Base-by-base conservation (phyloP, 768 basidiomycete genomes). In the Lepiota brunneoincarnata region DNA sequence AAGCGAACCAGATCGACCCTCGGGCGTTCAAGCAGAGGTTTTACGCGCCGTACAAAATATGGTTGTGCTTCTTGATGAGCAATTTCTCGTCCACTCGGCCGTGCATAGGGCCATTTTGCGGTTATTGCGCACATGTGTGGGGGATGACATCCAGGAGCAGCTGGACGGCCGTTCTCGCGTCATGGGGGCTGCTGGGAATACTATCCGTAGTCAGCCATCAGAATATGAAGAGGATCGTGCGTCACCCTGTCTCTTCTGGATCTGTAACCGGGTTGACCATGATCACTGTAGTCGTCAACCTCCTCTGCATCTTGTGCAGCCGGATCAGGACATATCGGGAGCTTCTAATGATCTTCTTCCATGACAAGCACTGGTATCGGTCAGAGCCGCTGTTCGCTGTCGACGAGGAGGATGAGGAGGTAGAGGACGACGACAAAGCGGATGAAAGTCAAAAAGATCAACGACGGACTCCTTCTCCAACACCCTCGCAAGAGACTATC, bases 301-400 rank as follows among this genome's bases (percentile, higher is more conserved):
- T 97, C 24, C 80, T 98, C 49, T 96, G 93, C 71, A 91, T 90
- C 56, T 70, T 98, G 31, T 96, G 94, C 77, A 93, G 90, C 63
- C 83, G 93, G 41, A 97, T 98, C 65, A 81, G 91, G 52, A 89
- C 90, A 26, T 85, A 88, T 64, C 84, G 91, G 36, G 91, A 94
- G 62, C 76, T 98, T 1, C 82, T 98, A 36, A 90, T 97, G 81
- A 96, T 98, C 58, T 98, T 98, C 75, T 96, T 98, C 67, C 93
- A 95, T 63, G 93, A 96, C 67, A 94, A 91, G 63, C 85, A 91
- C 60, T 91, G 91, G 86, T 87, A 86, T 64, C 84, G 77, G 9
- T 86, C 87, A 5, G 86, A 91, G 57, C 85, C 88, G 9, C 64
- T 91, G 39, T 89, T 87, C 58, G 72, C 85, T 37, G 82, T 88